These are phyloP conservation scores for Dictyostelium purpureum DNA, from an alignment of 78 protist genomes.

Conservation along the genomic window DNA sequence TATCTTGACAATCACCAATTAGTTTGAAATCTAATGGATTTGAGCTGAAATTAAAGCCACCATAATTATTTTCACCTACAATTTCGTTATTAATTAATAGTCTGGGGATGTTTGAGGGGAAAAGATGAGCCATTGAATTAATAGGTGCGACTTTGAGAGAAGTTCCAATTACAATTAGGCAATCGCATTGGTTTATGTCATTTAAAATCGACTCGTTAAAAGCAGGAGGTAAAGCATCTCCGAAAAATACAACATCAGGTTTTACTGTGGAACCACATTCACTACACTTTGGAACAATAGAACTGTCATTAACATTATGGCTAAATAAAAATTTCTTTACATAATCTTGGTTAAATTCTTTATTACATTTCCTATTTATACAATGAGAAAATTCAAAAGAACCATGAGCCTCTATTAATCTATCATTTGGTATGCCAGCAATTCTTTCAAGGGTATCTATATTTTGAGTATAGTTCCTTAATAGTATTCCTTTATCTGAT, in stretches of 20 bases:
- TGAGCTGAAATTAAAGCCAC: background rate
- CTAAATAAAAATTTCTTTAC: conserved; percentile 3
- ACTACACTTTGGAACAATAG: background rate
- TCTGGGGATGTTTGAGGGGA: background rate
- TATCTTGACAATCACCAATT: conserved; percentile 12
- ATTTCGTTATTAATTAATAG: conserved; percentile 36
- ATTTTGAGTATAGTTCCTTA: conserved; percentile 95
- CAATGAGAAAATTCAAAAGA: conserved; percentile 76
- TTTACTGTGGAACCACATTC: conserved; percentile 40
- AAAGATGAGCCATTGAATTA: conserved; percentile 33
- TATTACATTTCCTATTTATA: conserved; percentile 42
- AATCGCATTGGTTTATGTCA: conserved; percentile 82
- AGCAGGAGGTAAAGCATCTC: conserved; percentile 86
- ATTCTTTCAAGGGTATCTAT: conserved; percentile 93
- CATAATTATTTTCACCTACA: conserved; percentile 14
- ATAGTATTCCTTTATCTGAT: conserved; percentile 80
- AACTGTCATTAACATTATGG: background rate
- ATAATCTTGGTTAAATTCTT: background rate
- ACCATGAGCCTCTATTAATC: conserved; percentile 94
- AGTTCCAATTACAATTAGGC: conserved; percentile 87
- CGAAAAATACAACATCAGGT: conserved; percentile 92
- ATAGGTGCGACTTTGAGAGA: conserved; percentile 66
- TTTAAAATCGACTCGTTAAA: conserved; percentile 24
- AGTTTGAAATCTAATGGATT: background rate
- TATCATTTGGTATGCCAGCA: conserved; percentile 72